phyloP scores from a whole-genome alignment of 2,329 filamentous ascomycete species.

The Basipetospora chlamydospora region DNA sequence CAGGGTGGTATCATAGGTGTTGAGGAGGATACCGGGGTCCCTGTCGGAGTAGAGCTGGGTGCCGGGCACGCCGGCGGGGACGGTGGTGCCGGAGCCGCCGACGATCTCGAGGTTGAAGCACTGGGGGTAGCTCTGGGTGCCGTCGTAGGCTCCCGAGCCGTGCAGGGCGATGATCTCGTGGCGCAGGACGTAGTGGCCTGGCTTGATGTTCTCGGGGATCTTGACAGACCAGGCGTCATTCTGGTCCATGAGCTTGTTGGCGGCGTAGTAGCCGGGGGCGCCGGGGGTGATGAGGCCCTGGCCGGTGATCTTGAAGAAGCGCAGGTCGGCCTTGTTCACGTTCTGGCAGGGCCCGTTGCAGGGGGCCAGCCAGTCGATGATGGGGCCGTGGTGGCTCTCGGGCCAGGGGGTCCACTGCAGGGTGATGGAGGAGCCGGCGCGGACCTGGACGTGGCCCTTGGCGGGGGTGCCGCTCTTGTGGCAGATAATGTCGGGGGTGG shows the following conservation, averaged over 20 bases:
- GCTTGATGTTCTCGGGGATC: conserved; percentile 30
- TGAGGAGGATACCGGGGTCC: conserved; percentile 19
- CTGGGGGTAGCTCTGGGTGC: conserved; percentile 34
- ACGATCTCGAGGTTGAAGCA: conserved; percentile 33
- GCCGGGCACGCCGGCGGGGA: conserved; percentile 10
- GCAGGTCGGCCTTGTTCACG: conserved; percentile 33
- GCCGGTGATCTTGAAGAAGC: conserved; percentile 46
- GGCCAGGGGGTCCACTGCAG: conserved; percentile 54
- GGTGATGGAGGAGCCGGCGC: conserved; percentile 42
- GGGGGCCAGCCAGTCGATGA: conserved; percentile 45
- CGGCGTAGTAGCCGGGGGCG: conserved; percentile 35
- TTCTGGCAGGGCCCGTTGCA: conserved; percentile 36
- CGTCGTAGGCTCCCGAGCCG: conserved; percentile 20
- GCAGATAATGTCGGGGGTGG: conserved; percentile 29
- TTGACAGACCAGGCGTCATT: conserved; percentile 28
- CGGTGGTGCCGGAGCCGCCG: conserved; percentile 27
- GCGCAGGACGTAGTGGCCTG: conserved; percentile 39
- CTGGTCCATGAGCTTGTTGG: conserved; percentile 35
- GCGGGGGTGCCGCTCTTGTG: conserved; percentile 27
- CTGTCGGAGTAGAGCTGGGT: conserved; percentile 13
- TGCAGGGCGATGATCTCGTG: conserved; percentile 42
- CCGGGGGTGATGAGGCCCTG: conserved; percentile 30
- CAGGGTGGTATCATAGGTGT: conserved; percentile 14
- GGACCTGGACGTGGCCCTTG: conserved; percentile 26
- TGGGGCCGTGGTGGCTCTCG: conserved; percentile 45